Base-by-base conservation (phyloP, 148 eudicot genomes). In the Talinum fruticosum region DNA sequence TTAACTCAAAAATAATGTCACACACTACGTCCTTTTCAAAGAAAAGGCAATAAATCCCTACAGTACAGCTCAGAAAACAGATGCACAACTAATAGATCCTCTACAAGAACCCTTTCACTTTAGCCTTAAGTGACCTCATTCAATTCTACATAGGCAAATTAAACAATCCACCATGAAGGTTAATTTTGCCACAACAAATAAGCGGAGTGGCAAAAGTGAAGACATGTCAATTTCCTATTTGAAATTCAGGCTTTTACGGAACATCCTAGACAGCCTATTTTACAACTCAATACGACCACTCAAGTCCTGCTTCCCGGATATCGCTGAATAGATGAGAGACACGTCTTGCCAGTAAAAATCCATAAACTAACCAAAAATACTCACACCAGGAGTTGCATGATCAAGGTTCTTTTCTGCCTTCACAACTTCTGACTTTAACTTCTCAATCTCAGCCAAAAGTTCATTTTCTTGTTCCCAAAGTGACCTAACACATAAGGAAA, bases 351-450 rank as follows among this genome's bases (percentile, higher is more conserved):
- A 37, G 36, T 68, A 49, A 35, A n/a, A 76, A 53, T 47, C 18
- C 64, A 57, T 65, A 26, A 26, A 65, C 41, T 21, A 73, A 68
- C 37, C 15, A 69, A 16, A 66, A 69, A 53, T 76, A 91, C 99
- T 89, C 82, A 93, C 99, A 85, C 98, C 98, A 79, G 99, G 93
- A 80, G 97, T 96, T 30, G 95, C 97, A 77, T 91, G 99, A 82
- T 96, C 99, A 67, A 96, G 92, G 83, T 88, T 90, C 86, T 96
- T 93, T 77, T 96, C 93, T 66, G 93, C 98, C 86, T 96, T 96
- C 74, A 88, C 84, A 71, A 93, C 90, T 76, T 96, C 99, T 62
- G 94, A 76, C 83, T 89, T 93, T 61, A 96, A 83, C 71, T 86
- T 75, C 74, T 91, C 97, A 80, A 96, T 91, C 87, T 93, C 99